These are phyloP conservation scores for Fusarium aywerte DNA, from an alignment of 2,329 filamentous ascomycete species.

Conservation along the genomic window DNA sequence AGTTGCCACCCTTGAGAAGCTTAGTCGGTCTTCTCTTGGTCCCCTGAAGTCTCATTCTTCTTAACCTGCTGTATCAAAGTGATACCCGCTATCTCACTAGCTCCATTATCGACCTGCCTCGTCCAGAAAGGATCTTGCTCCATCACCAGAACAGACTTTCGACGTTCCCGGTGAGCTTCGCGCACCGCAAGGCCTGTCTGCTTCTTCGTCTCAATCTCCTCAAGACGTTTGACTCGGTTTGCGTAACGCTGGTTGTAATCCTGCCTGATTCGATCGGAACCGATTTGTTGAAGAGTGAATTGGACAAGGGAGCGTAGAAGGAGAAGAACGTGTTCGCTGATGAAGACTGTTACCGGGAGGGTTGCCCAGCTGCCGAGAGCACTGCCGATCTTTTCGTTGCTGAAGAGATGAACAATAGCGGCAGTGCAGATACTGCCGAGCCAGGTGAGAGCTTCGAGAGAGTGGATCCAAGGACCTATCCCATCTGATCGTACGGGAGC, in stretches of 20 bases:
- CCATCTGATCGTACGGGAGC: slow-evolving; percentile 75
- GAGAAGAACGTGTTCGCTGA: slow-evolving; percentile 78
- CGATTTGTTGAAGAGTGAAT: slow-evolving; percentile 52
- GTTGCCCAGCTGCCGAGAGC: slow-evolving; percentile 67
- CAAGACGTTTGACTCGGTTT: slow-evolving; percentile 51
- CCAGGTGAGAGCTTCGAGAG: slow-evolving; percentile 75
- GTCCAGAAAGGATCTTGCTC: slow-evolving; percentile 55
- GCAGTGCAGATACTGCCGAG: slow-evolving; percentile 77
- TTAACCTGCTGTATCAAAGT: slow-evolving; percentile 50
- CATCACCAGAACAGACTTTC: slow-evolving; percentile 51
- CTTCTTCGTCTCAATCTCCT: slow-evolving; percentile 55
- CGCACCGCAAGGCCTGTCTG: slow-evolving; percentile 49
- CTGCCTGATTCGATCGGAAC: slow-evolving; percentile 55
- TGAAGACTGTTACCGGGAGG: slow-evolving; percentile 75
- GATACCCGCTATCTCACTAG: slow-evolving; percentile 50
- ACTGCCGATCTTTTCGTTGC: slow-evolving; percentile 61
- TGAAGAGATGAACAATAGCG: slow-evolving; percentile 79
- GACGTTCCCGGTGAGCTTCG: slow-evolving; percentile 52
- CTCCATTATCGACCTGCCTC: slow-evolving; percentile 55
- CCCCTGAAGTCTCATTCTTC: slow-evolving; percentile 20
- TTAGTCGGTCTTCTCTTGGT: slow-evolving; percentile 33
- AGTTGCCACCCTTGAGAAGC: neutral
- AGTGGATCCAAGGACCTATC: slow-evolving; percentile 78
- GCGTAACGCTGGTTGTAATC: slow-evolving; percentile 55
- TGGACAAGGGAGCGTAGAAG: slow-evolving; percentile 61